Base-by-base conservation (phyloP, 495 filamentous ascomycete genomes). In the Penicillium alfredii region DNA sequence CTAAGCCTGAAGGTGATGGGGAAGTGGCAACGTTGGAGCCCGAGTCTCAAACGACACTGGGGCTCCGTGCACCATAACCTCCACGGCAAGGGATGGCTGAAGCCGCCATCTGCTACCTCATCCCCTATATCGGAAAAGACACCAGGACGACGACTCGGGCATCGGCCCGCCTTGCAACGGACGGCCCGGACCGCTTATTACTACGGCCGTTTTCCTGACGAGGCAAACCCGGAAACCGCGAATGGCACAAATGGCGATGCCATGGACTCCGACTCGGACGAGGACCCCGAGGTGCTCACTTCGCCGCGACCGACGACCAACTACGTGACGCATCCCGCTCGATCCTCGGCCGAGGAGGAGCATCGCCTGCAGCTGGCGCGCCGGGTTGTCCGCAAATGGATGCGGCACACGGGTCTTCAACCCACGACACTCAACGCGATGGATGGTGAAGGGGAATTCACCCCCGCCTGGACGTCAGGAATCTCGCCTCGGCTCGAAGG, bases 401-500 rank as follows among this genome's bases (percentile, higher is more conserved):
- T 81, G 58, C 69, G 78, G 6, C 45, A 80, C 23, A 78, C 82
- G 0, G 76, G 80, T 0, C 63, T 92, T 14, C 49, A 74, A 13
- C 60, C 66, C 27, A 40, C 38, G 3, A 28, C 16, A 1, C 30
- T 60, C 11, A 41, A 55, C 51, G 68, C 45, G 47, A 61, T 40
- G 60, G 72, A 39, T 45, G 68, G 69, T 36, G 68, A 75, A 11
- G 67, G 61, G 8, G 69, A 63, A 6, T 71, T 80, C 40, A 70
- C 73, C 16, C 81, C 82, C 7, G 64, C 77, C 29, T 94, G 88
- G 88, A 90, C 88, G 3, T 77, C 68, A 34, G 80, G 81, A 0
- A 85, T 94, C 42, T 73, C 78, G 14, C 88, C 88, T 13, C 73
- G 65, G 33, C 38, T 92, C 1, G 88, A 93, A 59, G 87, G 84